These are phyloP conservation scores for Plasmodium adleri DNA, from an alignment of 169 alveolate genomes.

Conservation along the genomic window DNA sequence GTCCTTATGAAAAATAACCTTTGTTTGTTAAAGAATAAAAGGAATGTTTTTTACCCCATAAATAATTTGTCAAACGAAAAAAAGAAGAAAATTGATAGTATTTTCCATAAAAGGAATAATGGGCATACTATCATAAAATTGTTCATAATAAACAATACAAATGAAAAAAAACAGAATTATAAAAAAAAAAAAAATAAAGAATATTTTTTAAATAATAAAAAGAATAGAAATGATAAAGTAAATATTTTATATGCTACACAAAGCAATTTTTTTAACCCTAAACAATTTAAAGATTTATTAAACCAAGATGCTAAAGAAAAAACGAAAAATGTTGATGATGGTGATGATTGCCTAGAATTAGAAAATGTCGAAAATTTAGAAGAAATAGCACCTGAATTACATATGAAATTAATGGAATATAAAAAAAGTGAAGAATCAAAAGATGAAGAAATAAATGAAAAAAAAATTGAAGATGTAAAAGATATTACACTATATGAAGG, in stretches of 20 bases:
- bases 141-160: neutral
- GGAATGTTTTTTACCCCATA: conserved; percentile 16
- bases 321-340: neutral
- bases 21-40: conserved; percentile 21
- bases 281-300: conserved; percentile 59
- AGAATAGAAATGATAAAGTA: conserved; percentile 19
- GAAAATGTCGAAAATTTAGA: conserved; percentile 57
- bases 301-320: conserved; percentile 34
- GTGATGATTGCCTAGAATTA: conserved; percentile 24
- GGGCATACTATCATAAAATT: conserved; percentile 5
- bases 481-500: conserved; percentile 56
- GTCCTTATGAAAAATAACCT: conserved; percentile 22
- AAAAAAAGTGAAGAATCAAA: conserved; percentile 16
- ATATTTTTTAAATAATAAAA: neutral
- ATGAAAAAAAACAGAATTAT: neutral
- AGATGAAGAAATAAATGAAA: neutral
- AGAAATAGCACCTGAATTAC: conserved; percentile 49
- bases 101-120: conserved; percentile 2
- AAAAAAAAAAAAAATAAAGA: neutral
- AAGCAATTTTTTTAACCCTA: conserved; percentile 57
- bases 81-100: neutral
- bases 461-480: conserved; percentile 15
- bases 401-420: conserved; percentile 24
- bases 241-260: conserved; percentile 17
- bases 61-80: neutral